Conservation (phyloP, 2,329 filamentous ascomycete species). For the Epichloe amarillans region DNA sequence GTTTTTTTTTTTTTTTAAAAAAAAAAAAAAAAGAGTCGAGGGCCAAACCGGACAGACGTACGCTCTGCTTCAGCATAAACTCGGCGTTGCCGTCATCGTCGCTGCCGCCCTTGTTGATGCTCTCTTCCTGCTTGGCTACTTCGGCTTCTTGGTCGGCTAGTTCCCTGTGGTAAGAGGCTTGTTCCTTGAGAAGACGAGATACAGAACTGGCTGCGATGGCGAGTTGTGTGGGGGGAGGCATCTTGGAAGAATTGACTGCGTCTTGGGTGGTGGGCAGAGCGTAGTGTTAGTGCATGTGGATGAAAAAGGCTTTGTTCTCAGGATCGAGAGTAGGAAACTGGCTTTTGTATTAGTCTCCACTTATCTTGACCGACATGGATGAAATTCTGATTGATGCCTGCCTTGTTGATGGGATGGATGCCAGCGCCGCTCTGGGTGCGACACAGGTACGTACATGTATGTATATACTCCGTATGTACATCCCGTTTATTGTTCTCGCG, state of each 20-base stretch:
- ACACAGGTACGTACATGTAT: too few relatives aligned
- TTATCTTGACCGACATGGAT: neutral
- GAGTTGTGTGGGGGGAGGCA: conserved; percentile 69
- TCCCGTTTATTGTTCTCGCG: too few relatives aligned
- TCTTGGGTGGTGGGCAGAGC: neutral
- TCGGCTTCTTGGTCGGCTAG: conserved; percentile 60
- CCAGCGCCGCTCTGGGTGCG: too few relatives aligned
- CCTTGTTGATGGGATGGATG: conserved; percentile 8
- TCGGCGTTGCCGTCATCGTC: conserved; percentile 61
- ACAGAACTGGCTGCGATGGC: conserved; percentile 69
- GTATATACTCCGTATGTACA: too few relatives aligned
- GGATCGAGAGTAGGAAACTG: too few relatives aligned
- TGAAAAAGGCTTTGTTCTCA: too few relatives aligned
- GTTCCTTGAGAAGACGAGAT: conserved; percentile 78
- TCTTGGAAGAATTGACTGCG: conserved; percentile 23
- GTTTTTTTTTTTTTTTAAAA: too few relatives aligned
- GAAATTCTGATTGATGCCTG: conserved; percentile 10
- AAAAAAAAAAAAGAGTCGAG: neutral
- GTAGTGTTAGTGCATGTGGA: too few relatives aligned
- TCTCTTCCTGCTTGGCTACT: conserved; percentile 53
- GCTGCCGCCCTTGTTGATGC: conserved; percentile 33
- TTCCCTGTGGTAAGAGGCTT: conserved; percentile 81
- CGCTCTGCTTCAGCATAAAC: conserved; percentile 77
- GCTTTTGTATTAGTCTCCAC: neutral
- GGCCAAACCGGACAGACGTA: conserved; percentile 24